A percentile compares a stretch with the other conserved stretches of the same genome.
Evolutionary conservation across 768 basidiomycete species (phyloP).

Genomic region (Dentipellis sp.): DNA sequence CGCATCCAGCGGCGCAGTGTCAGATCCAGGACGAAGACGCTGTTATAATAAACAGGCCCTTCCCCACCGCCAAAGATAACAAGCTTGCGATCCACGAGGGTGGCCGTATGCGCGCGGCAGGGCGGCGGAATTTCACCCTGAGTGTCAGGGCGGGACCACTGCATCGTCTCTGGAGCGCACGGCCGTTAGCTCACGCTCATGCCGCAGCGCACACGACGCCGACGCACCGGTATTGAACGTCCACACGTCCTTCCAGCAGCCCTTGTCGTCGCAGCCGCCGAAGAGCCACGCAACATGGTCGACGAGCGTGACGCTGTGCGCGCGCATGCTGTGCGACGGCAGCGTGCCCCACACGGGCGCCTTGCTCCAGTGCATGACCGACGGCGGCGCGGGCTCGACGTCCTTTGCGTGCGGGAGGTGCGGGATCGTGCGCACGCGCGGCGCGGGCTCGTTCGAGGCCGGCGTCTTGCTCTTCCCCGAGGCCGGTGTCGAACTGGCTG

Average conservation of each 20-base stretch:
- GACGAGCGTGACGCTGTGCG: constrained; percentile 78
- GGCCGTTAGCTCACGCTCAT: background rate
- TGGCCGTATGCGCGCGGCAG: constrained; percentile 82
- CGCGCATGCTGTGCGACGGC: constrained; percentile 63
- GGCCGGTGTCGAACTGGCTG: constrained; percentile 9
- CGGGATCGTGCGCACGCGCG: constrained; percentile 38
- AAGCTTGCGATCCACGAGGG: constrained; percentile 70
- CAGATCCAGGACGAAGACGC: constrained; percentile 79
- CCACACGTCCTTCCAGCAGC: constrained; percentile 66
- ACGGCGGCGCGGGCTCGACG: constrained; percentile 52
- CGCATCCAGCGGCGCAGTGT: constrained; percentile 55
- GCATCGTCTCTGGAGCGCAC: constrained; percentile 61
- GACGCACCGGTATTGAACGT: constrained; percentile 74
- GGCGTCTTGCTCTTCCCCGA: background rate
- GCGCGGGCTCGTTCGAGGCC: constrained; percentile 16
- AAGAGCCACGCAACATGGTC: constrained; percentile 82
- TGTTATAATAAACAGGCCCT: constrained; percentile 73
- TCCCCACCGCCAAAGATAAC: constrained; percentile 86
- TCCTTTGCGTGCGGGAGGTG: constrained; percentile 55
- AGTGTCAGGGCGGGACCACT: constrained; percentile 76
- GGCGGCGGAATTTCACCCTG: constrained; percentile 75
- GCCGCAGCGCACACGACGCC: background rate
- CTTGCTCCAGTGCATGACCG: constrained; percentile 78
- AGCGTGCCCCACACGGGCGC: constrained; percentile 70
- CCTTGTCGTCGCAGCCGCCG: constrained; percentile 81